Conservation (phyloP, 371 early-diverging fungal species). For the Nematocida homosporus region DNA sequence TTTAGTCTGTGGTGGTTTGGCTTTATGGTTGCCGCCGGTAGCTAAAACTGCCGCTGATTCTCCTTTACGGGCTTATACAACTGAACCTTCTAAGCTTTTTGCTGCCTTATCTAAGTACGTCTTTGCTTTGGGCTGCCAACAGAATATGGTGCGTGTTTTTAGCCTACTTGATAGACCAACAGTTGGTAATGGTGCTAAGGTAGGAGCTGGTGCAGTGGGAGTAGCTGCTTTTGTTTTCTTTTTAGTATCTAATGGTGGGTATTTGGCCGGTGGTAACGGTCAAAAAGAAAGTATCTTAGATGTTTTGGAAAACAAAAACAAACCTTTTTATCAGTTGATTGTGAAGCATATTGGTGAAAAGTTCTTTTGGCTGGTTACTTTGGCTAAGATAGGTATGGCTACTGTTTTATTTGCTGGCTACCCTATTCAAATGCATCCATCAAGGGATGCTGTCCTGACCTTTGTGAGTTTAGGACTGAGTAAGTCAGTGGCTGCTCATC, state of each 20-base stretch:
- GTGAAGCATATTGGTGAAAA: constrained; percentile 5
- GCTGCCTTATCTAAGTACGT: constrained; percentile 51
- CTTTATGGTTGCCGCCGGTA: neutral
- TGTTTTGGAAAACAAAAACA: constrained; percentile 37
- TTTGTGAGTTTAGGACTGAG: constrained; percentile 7
- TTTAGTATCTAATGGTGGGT: constrained; percentile 61
- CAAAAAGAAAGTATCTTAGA: constrained; percentile 42
- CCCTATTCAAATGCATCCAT: constrained; percentile 50
- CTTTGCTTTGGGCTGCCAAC: constrained; percentile 64
- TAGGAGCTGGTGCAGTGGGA: constrained; percentile 31
- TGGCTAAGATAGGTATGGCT: constrained; percentile 41
- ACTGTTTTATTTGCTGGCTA: constrained; percentile 38
- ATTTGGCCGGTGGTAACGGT: constrained; percentile 45
- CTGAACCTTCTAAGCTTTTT: constrained; percentile 5
- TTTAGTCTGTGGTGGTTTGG: constrained; percentile 4
- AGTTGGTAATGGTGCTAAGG: constrained; percentile 47
- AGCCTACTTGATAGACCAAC: constrained; percentile 48
- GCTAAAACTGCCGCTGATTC: neutral
- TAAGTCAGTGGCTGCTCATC: neutral
- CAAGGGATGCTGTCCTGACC: constrained; percentile 36
- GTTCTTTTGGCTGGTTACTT: constrained; percentile 29
- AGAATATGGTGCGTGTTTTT: constrained; percentile 61
- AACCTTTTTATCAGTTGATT: constrained; percentile 29
- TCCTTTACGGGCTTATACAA: neutral
- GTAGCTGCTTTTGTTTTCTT: constrained; percentile 54